These are phyloP conservation scores for Penicillium sp. DNA, from an alignment of 2,329 filamentous ascomycete species.

Conservation along the genomic window DNA sequence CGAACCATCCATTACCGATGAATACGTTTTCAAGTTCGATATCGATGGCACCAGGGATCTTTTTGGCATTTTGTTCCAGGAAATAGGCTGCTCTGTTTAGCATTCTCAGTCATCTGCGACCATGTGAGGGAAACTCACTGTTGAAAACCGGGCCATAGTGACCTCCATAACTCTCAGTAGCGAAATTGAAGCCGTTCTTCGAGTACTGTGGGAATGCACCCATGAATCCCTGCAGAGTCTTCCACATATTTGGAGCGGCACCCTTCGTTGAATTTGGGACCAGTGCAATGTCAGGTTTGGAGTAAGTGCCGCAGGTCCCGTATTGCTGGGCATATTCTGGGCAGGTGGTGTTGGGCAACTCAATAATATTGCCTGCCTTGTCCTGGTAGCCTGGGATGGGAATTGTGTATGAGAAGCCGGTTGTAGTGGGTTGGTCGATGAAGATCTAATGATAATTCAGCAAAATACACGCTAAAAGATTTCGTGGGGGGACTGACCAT, in stretches of 20 bases:
- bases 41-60: constrained; percentile 12
- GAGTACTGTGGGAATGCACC: constrained; percentile 58
- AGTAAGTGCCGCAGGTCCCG: constrained; percentile 57
- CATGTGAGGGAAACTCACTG: constrained; percentile 11
- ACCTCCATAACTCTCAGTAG: constrained; percentile 60
- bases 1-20: constrained; percentile 43
- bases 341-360: constrained; percentile 14
- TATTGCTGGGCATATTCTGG: constrained; percentile 14
- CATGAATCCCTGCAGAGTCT: constrained; percentile 63
- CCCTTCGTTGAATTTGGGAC: constrained; percentile 55
- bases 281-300: constrained; percentile 50
- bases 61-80: constrained; percentile 14
- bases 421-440: constrained; percentile 24
- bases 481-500: constrained; percentile 10
- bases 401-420: constrained; percentile 22
- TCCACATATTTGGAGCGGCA: constrained; percentile 62
- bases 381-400: constrained; percentile 14
- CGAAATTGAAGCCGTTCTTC: constrained; percentile 54
- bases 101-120: neutral
- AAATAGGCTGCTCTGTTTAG: constrained; percentile 15
- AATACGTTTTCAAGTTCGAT: constrained; percentile 33
- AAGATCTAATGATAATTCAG: constrained; percentile 13
- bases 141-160: constrained; percentile 61
- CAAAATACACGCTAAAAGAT: neutral
- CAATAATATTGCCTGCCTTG: constrained; percentile 7